Evolutionary conservation across 108 stramenopile species (phyloP).

Genomic region (Aurantiochytrium sp.): DNA sequence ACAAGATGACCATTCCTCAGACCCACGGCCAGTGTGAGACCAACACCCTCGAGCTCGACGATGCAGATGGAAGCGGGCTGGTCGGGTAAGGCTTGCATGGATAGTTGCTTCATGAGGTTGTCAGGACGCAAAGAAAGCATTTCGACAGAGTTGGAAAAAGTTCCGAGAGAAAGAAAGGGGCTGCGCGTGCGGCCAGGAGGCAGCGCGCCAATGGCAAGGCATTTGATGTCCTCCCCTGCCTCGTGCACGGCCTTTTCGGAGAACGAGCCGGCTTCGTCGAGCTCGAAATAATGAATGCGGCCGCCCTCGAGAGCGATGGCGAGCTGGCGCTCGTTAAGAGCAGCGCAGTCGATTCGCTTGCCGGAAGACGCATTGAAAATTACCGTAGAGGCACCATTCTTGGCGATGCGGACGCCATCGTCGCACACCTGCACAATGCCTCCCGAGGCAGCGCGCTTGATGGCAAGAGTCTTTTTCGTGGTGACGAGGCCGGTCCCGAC

Average conservation of each 20-base stretch:
- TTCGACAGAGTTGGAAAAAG: slow-evolving; percentile 73
- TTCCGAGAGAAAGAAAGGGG: slow-evolving; percentile 81
- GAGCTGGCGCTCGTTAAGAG: slow-evolving; percentile 80
- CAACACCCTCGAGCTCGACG: slow-evolving; percentile 42
- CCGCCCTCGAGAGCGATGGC: slow-evolving; percentile 82
- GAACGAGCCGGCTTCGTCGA: slow-evolving; percentile 72
- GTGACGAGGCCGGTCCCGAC: slow-evolving; percentile 65
- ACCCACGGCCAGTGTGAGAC: slow-evolving; percentile 71
- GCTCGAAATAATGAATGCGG: slow-evolving; percentile 88
- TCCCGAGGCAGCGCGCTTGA: slow-evolving; percentile 68
- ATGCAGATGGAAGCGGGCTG: slow-evolving; percentile 53
- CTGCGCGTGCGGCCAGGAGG: slow-evolving; percentile 63
- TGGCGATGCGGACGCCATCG: slow-evolving; percentile 66
- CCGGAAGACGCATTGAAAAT: slow-evolving; percentile 87
- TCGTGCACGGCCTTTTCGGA: slow-evolving; percentile 67
- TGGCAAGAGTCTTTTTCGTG: slow-evolving; percentile 77
- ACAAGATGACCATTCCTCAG: slow-evolving; percentile 78
- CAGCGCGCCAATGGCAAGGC: slow-evolving; percentile 76
- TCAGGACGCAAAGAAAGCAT: slow-evolving; percentile 75
- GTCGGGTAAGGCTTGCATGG: slow-evolving; percentile 50
- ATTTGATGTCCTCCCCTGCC: slow-evolving; percentile 80
- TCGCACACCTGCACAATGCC: slow-evolving; percentile 82
- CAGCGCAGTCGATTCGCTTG: slow-evolving; percentile 78
- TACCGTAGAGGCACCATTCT: slow-evolving; percentile 38
- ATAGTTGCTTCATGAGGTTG: slow-evolving; percentile 44